These are phyloP conservation scores for Catunica adiposa DNA, from an alignment of 2,329 filamentous ascomycete genomes.

Conservation along the genomic window DNA sequence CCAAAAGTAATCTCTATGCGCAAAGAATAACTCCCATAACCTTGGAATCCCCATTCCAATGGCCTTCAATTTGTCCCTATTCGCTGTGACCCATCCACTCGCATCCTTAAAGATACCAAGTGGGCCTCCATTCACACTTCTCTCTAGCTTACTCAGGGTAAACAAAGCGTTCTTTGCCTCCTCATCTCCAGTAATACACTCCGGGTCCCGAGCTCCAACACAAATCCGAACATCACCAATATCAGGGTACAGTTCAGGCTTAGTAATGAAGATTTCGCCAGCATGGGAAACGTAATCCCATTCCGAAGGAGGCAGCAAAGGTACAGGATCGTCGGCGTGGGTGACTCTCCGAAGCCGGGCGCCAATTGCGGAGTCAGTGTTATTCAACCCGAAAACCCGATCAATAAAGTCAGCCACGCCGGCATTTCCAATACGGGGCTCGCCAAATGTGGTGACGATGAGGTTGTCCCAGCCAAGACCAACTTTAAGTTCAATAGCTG, in stretches of 20 bases:
- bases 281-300: conserved; percentile 79
- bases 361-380: conserved; percentile 21
- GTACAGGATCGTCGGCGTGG: conserved; percentile 74
- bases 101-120: conserved; percentile 15
- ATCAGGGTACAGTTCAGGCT: conserved; percentile 49
- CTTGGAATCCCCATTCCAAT: conserved; percentile 25
- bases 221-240: conserved; percentile 56
- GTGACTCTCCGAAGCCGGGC: conserved; percentile 60
- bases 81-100: conserved; percentile 32
- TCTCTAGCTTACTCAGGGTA: conserved; percentile 4
- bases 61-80: conserved; percentile 6
- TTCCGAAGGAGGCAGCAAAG: conserved; percentile 66
- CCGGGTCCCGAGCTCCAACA: conserved; percentile 49
- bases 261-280: conserved; percentile 75
- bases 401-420: conserved; percentile 41
- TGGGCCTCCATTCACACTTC: not conserved
- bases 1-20: conserved; percentile 95
- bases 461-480: conserved; percentile 57
- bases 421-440: conserved; percentile 52
- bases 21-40: conserved; percentile 85
- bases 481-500: conserved; percentile 59
- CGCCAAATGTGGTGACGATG: conserved; percentile 81
- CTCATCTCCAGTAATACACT: conserved; percentile 49
- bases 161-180: conserved; percentile 3
- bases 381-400: conserved; percentile 29